These are phyloP conservation scores for Passiflora organensis DNA, from an alignment of 345 rosid genomes.

Conservation along the genomic window DNA sequence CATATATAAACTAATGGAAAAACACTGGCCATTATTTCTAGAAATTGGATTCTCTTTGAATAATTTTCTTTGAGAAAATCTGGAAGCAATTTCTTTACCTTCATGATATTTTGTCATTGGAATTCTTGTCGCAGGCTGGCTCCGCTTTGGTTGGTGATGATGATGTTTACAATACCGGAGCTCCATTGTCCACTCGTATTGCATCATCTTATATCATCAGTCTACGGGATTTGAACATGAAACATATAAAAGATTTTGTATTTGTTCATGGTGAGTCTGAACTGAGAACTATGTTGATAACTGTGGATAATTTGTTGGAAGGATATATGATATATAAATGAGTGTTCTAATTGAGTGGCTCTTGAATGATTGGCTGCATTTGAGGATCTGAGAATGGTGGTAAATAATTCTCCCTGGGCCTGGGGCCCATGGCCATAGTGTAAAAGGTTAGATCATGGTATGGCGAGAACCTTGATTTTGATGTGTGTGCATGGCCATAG, in stretches of 20 bases:
- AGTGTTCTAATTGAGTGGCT: too few relatives aligned
- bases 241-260: slow-evolving; percentile 89
- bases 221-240: slow-evolving; percentile 81
- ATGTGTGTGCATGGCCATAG: not conserved
- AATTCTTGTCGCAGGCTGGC: slow-evolving; percentile 47
- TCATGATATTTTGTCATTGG: not conserved
- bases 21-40: too few relatives aligned
- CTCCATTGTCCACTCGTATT: slow-evolving; percentile 57
- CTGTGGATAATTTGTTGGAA: not conserved
- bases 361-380: too few relatives aligned
- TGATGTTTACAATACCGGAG: slow-evolving; percentile 60
- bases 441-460: not conserved
- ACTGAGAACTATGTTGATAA: slow-evolving; percentile 3
- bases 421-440: not conserved
- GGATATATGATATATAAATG: not conserved
- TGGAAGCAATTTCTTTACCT: too few relatives aligned
- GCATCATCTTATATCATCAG: slow-evolving; percentile 83
- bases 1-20: too few relatives aligned
- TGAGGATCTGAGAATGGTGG: too few relatives aligned
- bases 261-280: slow-evolving; percentile 74
- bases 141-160: slow-evolving; percentile 91
- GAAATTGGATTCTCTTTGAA: too few relatives aligned
- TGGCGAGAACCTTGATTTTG: not conserved
- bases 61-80: not conserved
- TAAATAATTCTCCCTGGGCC: too few relatives aligned